Conservation (phyloP, 306 rosid species). For the Carpinus viminea region DNA sequence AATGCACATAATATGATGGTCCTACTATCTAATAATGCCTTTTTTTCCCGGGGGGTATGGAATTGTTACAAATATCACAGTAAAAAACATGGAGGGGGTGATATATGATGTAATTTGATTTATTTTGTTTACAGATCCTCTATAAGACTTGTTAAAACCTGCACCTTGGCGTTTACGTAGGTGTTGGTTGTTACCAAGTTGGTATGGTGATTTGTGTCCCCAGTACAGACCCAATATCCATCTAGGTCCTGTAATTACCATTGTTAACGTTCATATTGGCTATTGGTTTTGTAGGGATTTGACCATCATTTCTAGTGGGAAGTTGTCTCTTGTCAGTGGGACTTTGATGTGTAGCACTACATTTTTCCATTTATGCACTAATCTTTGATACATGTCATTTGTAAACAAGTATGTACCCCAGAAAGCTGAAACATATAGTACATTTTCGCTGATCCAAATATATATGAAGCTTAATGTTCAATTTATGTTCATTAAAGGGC, state of each 20-base stretch:
- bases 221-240: not conserved
- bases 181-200: not conserved
- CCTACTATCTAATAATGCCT: not conserved
- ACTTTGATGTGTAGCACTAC: not conserved
- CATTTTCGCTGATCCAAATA: not conserved
- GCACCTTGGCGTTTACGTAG: not conserved
- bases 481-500: not conserved
- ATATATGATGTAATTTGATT: not conserved
- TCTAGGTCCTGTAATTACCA: not conserved
- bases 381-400: not conserved
- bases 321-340: not conserved
- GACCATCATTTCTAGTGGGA: not conserved
- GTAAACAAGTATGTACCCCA: not conserved
- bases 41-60: not conserved
- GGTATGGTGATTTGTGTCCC: not conserved
- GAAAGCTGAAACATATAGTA: not conserved
- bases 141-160: not conserved
- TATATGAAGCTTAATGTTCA: not conserved
- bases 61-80: not conserved
- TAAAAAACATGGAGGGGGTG: not conserved
- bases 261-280: not conserved
- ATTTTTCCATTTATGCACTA: not conserved
- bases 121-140: not conserved
- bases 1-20: not conserved
- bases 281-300: not conserved